A percentile compares a stretch with the other conserved stretches of the same genome.
Evolutionary conservation across 768 basidiomycete species (phyloP).

Genomic region (Mycena pura): DNA sequence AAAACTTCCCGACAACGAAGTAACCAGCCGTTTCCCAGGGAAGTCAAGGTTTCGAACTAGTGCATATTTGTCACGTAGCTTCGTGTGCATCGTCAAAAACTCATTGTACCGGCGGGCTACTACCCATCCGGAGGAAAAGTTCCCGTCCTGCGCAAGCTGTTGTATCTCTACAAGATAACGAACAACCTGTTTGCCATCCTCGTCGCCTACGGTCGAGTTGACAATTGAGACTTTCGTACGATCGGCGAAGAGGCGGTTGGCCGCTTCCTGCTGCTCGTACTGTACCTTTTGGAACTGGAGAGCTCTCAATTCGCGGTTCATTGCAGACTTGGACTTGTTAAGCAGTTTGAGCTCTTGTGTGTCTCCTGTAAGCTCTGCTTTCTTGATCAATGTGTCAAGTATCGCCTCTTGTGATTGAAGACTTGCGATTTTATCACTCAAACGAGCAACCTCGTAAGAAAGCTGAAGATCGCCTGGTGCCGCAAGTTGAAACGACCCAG

Average conservation of each 20-base stretch:
- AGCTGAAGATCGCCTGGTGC: slow-evolving; percentile 91
- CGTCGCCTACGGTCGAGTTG: slow-evolving; percentile 81
- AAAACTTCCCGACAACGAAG: slow-evolving; percentile 86
- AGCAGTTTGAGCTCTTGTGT: slow-evolving; percentile 85
- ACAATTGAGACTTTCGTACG: slow-evolving; percentile 87
- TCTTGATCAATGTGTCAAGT: slow-evolving; percentile 88
- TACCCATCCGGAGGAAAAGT: slow-evolving; percentile 88
- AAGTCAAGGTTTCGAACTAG: slow-evolving; percentile 80
- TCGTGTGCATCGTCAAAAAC: slow-evolving; percentile 88
- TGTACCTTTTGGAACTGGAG: slow-evolving; percentile 89
- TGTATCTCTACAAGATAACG: slow-evolving; percentile 93
- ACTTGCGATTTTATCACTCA: slow-evolving; percentile 77
- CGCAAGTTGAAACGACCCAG: slow-evolving; percentile 73
- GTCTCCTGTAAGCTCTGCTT: slow-evolving; percentile 94
- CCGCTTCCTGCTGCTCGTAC: slow-evolving; percentile 93
- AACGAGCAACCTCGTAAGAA: slow-evolving; percentile 82
- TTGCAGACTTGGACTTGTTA: slow-evolving; percentile 78
- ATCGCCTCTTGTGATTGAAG: slow-evolving; percentile 83
- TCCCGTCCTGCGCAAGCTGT: slow-evolving; percentile 81
- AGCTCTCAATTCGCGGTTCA: slow-evolving; percentile 84
- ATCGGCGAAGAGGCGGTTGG: slow-evolving; percentile 84
- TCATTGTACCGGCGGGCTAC: slow-evolving; percentile 95
- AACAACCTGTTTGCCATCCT: slow-evolving; percentile 89
- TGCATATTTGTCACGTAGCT: slow-evolving; percentile 77
- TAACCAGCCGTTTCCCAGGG: slow-evolving; percentile 91